Evolutionary conservation across 805 yeast species (phyloP), one percentile per base, ranked within the genome.

Genomic region (Starmerella scarabaei): DNA sequence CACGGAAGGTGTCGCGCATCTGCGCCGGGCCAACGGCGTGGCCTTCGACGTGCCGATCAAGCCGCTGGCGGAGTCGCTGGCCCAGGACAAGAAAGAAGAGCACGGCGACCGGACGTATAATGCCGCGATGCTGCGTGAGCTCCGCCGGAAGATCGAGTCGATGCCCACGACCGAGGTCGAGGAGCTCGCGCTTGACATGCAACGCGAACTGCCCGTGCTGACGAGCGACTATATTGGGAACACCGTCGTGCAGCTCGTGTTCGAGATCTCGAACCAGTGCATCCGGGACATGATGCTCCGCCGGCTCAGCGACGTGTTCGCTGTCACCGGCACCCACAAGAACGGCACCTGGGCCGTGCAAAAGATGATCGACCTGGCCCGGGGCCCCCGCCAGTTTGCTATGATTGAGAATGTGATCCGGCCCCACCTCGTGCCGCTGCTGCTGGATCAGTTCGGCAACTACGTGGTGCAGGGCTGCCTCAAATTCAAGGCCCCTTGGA

Each of bases 341-440:
- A 91, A 91, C 59, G 98, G 98, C 46, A 91, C 98, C 4, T 91
- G 98, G 98, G 97, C 96, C 2, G 93, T 94, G 19, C 98, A 91
- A 60, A 91, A 88, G 60, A 78, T 91, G 60, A 85, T 91, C 51
- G 80, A 76, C 49, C 76, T 77, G 33, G 79, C 84, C 3, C 61
- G 68, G 47, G 75, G 74, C 36, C 75, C 68, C 33, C 68, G 72
- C 36, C 82, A 76, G 52, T 78, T 73, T 58, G 62, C 67, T 51
- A 57, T 80, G 36, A 80, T 91, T 33, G 75, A 78, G 7, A 65
- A 71, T 20, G 72, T 84, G 30, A 68, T 91, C 47, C 72, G 73
- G 44, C 91, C 93, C 1, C 85, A 80, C 54, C 73, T 91, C 35
- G 82, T 80, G 1, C 82, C 86, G 36, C 65, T 91, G 49, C 80